Evolutionary conservation across 2,329 filamentous ascomycete species (phyloP).

Genomic region (Aspergillus sp.): DNA sequence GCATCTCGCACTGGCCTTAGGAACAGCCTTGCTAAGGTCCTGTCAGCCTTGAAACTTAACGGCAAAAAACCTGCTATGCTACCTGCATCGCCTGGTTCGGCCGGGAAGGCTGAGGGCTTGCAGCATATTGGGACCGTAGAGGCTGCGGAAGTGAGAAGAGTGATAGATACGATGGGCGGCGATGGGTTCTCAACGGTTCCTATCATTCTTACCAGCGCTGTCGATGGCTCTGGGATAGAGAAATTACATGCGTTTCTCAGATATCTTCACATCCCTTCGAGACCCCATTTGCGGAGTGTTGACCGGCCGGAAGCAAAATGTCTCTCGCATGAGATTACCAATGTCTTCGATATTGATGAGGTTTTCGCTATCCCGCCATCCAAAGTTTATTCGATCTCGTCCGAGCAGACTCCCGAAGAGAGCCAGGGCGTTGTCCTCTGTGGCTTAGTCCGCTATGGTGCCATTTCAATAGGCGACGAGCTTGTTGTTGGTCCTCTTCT

Average conservation of each 20-base stretch:
- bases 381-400: conserved; percentile 42
- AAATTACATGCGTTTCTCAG: conserved; percentile 74
- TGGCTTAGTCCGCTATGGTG: conserved; percentile 73
- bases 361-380: conserved; percentile 67
- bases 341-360: conserved; percentile 84
- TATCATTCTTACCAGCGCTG: conserved; percentile 77
- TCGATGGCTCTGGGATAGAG: conserved; percentile 74
- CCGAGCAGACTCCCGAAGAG: conserved; percentile 33
- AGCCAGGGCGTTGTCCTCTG: conserved; percentile 67
- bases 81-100: conserved; percentile 34
- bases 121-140: conserved; percentile 51
- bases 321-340: conserved; percentile 45
- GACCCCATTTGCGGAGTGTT: conserved; percentile 16
- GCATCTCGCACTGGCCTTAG: conserved; percentile 65
- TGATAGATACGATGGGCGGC: conserved; percentile 38
- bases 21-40: conserved; percentile 61
- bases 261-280: conserved; percentile 60
- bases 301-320: conserved; percentile 8
- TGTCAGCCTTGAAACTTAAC: conserved; percentile 68
- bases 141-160: conserved; percentile 48
- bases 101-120: conserved; percentile 46
- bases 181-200: conserved; percentile 55
- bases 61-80: conserved; percentile 69
- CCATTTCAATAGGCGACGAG: conserved; percentile 66
- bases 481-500: conserved; percentile 70